Base-by-base conservation (phyloP, 1,284 basidiomycete genomes). In the Inonotus hispidus region DNA sequence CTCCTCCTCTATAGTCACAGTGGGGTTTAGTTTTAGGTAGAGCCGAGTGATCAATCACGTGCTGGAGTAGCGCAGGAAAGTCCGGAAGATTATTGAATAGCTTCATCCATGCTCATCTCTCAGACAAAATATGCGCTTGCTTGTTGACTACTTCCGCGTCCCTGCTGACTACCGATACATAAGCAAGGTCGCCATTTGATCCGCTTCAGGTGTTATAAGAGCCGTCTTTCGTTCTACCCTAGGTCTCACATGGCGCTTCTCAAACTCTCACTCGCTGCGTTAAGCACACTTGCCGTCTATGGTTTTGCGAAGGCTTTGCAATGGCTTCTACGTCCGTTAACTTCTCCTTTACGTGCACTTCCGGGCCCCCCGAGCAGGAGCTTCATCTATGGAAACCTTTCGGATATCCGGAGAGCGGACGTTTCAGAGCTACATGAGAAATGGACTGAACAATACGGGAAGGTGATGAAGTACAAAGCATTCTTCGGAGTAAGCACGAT, bases 311-410 rank as follows among this genome's bases (percentile, higher is more conserved):
- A 32, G 25, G 10, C 45, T 45, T 5, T 56, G 14, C 41, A 25
- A 8, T 19, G 55, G 41, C 4, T 56, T 3, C 16, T 25, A 4
- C 16, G 55, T 32, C 29, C 41, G 39, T 41, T 43, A 25, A 25
- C 10, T 1, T 81, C 81, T 1, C 75, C 80, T 0, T 63, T 84
- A 6, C 74, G 76, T 25, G 62, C 71, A 49, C 67, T 86, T 21
- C 82, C 76, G 6, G 84, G 84, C 0, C 85, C 83, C 0, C 74
- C 75, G 41, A 78, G 67, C 60, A 65, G 72, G 0, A 81, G 78
- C 66, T 76, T 75, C 62, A 63, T 88, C 23, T 84, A 73, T 63
- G 87, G 87, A 0, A 82, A 83, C 66, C 49, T 83, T 58, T 72
- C 68, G 53, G 75, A 81, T 5, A 75, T 85, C 2, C 45, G 45